Conservation (phyloP, 2,329 filamentous ascomycete genomes). For the Diaporthe eres region DNA sequence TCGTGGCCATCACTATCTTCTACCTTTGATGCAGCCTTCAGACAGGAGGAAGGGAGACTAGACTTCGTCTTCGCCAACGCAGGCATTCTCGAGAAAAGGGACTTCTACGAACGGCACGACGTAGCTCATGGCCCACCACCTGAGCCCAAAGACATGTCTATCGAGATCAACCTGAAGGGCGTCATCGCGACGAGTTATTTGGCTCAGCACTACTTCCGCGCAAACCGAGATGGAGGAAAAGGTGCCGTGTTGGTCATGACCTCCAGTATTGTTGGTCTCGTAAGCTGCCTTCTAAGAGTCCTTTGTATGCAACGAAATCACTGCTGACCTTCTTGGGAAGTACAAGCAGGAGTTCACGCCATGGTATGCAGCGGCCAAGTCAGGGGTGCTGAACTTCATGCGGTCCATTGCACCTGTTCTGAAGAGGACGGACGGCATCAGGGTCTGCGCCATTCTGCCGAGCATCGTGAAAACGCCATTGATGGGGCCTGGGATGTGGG, state of each 20-base stretch:
- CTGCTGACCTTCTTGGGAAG: not conserved
- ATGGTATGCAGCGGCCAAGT: not conserved
- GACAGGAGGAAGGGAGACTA: not conserved
- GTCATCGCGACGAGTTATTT: constrained; percentile 2
- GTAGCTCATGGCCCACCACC: not conserved
- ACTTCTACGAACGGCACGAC: not conserved
- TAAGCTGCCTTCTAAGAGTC: not conserved
- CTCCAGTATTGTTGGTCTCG: not conserved
- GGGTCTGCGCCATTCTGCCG: not conserved
- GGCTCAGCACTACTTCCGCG: constrained; percentile 7
- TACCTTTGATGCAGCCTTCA: not conserved
- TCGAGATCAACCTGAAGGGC: constrained; percentile 16
- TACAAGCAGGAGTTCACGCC: constrained; percentile 13
- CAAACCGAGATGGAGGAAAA: not conserved
- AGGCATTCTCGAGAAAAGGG: constrained; percentile 12
- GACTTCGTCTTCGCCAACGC: constrained; percentile 11
- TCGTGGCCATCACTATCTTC: constrained; percentile 2
- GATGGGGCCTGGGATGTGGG: constrained; percentile 16
- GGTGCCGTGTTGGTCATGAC: constrained; percentile 1
- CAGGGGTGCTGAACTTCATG: constrained; percentile 19
- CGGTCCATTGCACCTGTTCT: not conserved
- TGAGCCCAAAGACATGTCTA: not conserved
- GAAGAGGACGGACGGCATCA: not conserved
- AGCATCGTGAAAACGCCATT: constrained; percentile 12
- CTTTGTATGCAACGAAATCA: fast-evolving